Evolutionary conservation across 2,329 filamentous ascomycete species (phyloP).

Genomic region (Microsporum audouinii): DNA sequence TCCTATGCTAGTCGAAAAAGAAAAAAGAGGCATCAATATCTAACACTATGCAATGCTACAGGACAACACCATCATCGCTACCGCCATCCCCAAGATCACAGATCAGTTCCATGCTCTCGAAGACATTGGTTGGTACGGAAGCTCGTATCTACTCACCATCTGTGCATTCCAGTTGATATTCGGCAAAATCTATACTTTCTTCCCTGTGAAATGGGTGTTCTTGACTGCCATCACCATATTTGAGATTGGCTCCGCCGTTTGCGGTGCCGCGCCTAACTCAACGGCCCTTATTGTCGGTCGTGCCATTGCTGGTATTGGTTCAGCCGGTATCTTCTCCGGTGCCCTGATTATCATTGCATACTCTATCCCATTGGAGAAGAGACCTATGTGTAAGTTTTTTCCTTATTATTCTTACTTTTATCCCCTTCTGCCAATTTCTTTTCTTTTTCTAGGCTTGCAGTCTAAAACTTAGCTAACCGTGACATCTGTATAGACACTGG

Average conservation of each 20-base stretch:
- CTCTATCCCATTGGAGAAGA: slow-evolving; percentile 12
- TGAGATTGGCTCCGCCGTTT: slow-evolving; percentile 32
- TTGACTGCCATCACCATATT: slow-evolving; percentile 32
- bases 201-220: slow-evolving; percentile 35
- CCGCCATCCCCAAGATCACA: slow-evolving; percentile 39
- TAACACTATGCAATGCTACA: slow-evolving; percentile 8
- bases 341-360: slow-evolving; percentile 20
- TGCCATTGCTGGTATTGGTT: slow-evolving; percentile 32
- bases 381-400: slow-evolving; percentile 16
- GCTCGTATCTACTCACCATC: slow-evolving; percentile 34
- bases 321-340: slow-evolving; percentile 31
- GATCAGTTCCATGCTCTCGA: slow-evolving; percentile 37
- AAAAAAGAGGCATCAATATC: neutral
- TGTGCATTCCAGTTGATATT: slow-evolving; percentile 34
- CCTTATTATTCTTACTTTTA: slow-evolving; percentile 22
- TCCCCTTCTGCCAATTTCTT: slow-evolving; percentile 15
- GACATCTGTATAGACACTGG: slow-evolving; percentile 9
- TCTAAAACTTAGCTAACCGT: neutral
- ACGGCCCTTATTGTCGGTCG: slow-evolving; percentile 31
- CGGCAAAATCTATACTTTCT: slow-evolving; percentile 36
- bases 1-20: neutral
- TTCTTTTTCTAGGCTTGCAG: slow-evolving; percentile 23
- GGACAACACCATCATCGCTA: slow-evolving; percentile 37
- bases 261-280: slow-evolving; percentile 29
- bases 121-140: slow-evolving; percentile 41